These are phyloP conservation scores for Cercospora canescens DNA, from an alignment of 2,329 filamentous ascomycete genomes.

Conservation along the genomic window DNA sequence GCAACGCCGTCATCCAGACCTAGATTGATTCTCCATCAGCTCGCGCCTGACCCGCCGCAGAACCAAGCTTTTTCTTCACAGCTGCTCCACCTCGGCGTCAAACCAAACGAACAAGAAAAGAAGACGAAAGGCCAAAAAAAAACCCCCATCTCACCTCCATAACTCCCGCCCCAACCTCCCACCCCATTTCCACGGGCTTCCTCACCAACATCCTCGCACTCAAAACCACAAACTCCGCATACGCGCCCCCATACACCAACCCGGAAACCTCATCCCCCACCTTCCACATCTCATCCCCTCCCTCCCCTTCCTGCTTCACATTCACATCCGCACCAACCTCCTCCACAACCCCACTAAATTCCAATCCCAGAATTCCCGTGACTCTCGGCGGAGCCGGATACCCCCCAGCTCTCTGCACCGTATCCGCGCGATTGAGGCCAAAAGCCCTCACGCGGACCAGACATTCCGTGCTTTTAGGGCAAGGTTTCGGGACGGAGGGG, in stretches of 20 bases:
- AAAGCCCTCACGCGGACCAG: constrained; percentile 69
- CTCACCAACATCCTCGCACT: constrained; percentile 74
- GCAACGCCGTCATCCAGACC: constrained; percentile 86
- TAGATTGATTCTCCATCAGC: too few species aligned
- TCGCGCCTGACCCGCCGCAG: too few species aligned
- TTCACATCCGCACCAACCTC: constrained; percentile 29
- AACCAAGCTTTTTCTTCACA: too few species aligned
- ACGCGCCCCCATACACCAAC: constrained; percentile 81
- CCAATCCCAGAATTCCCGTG: constrained; percentile 68
- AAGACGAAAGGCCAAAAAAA: not conserved
- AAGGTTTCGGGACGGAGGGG: constrained; percentile 49
- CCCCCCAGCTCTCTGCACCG: constrained; percentile 68
- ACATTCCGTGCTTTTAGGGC: constrained; percentile 60
- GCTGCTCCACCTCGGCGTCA: too few species aligned
- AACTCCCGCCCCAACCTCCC: constrained; percentile 73
- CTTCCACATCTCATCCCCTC: constrained; percentile 54
- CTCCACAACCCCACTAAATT: constrained; percentile 70
- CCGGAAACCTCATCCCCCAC: constrained; percentile 82
- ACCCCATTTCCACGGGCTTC: constrained; percentile 70
- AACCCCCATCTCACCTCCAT: constrained; percentile 68
- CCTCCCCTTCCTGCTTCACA: constrained; percentile 28
- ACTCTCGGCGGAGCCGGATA: constrained; percentile 70
- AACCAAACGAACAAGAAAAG: not conserved
- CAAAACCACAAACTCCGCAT: constrained; percentile 79
- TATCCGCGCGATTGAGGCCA: constrained; percentile 74